Base-by-base conservation (phyloP, 2,329 filamentous ascomycete genomes). In the Aureobasidium sp. region DNA sequence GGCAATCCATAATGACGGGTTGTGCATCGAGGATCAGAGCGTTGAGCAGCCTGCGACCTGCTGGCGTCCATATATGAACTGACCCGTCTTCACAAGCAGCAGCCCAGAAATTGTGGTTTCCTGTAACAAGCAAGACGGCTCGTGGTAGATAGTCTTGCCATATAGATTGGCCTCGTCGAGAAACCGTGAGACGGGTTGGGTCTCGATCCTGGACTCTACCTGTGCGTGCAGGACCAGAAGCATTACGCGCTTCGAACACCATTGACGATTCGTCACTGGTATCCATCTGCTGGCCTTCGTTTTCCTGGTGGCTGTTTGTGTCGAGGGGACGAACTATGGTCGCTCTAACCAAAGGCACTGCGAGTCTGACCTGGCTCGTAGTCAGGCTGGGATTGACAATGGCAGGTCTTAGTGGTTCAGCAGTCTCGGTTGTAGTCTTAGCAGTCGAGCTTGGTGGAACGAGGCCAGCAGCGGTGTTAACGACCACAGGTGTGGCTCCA, bases 131-230 rank as follows among this genome's bases (percentile, higher is more conserved):
- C n/a, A 99, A 83, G 29, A 96, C 89, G 7, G 91, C 85, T 62
- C 88, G 84, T 0, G 93, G 92, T 14, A 99, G 77, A 68, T 90
- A 99, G 70, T 99, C 95, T 69, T 97, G 90, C 94, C 95, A 99
- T 3, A 97, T 74, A 1, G 88, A 79, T 61, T 87, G 85, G 4
- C 91, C 91, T 60, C 90, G 85, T 71, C 91, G 93, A 2, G 86
- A 89, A 41, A 94, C 86, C 5, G 85, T 89, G 47, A 99, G 85
- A 36, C 90, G 86, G 5, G 91, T 89, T 1, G 94, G 94, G 63
- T 97, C 93, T 63, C 88, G 84, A 47, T 87, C 78, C 78, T 87
- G 71, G 39, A 77, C 73, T 48, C 83, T 77, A n/a, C 82, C 82
- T 14, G 84, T 85, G 60, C 84, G 75, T 49, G 82, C 82, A 25